Conservation (phyloP, 2,329 filamentous ascomycete species). For the Immersiporthe knoxdaviesiana region DNA sequence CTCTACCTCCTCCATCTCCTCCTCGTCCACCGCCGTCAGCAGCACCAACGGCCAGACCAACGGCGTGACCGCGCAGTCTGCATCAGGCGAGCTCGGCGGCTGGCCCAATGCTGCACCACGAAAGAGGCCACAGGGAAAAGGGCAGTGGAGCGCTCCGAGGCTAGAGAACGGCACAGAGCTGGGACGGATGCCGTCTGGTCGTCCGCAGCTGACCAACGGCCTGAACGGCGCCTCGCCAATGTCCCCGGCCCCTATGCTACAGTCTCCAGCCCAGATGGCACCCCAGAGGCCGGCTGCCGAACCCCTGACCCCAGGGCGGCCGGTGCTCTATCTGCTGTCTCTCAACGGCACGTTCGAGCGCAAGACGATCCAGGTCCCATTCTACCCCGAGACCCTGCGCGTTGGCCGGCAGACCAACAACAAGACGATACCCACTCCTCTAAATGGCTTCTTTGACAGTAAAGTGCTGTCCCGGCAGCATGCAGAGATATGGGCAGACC, state of each 20-base stretch:
- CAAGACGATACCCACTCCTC: slow-evolving; percentile 87
- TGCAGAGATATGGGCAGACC: slow-evolving; percentile 90
- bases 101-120: slow-evolving; percentile 55
- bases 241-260: slow-evolving; percentile 43
- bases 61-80: slow-evolving; percentile 54
- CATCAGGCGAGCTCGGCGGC: slow-evolving; percentile 52
- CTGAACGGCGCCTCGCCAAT: slow-evolving; percentile 47
- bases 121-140: slow-evolving; percentile 57
- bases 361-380: slow-evolving; percentile 93
- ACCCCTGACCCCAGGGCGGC: slow-evolving; percentile 64
- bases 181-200: slow-evolving; percentile 44
- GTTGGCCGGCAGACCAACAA: slow-evolving; percentile 97
- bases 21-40: slow-evolving; percentile 66
- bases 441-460: slow-evolving; percentile 96
- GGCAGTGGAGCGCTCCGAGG: slow-evolving; percentile 54
- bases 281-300: slow-evolving; percentile 66
- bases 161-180: slow-evolving; percentile 53
- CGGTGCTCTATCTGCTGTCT: slow-evolving; percentile 83
- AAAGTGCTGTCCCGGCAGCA: slow-evolving; percentile 97
- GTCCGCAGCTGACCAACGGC: slow-evolving; percentile 46
- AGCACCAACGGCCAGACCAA: slow-evolving; percentile 65
- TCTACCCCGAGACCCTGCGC: slow-evolving; percentile 87
- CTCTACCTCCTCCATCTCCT: slow-evolving; percentile 62
- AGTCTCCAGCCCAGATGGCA: slow-evolving; percentile 44
- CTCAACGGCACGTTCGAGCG: slow-evolving; percentile 96